A percentile compares a stretch with the other conserved stretches of the same genome.
Evolutionary conservation across 257 asterid genomes (phyloP).

Genomic region (Plantago elongata): DNA sequence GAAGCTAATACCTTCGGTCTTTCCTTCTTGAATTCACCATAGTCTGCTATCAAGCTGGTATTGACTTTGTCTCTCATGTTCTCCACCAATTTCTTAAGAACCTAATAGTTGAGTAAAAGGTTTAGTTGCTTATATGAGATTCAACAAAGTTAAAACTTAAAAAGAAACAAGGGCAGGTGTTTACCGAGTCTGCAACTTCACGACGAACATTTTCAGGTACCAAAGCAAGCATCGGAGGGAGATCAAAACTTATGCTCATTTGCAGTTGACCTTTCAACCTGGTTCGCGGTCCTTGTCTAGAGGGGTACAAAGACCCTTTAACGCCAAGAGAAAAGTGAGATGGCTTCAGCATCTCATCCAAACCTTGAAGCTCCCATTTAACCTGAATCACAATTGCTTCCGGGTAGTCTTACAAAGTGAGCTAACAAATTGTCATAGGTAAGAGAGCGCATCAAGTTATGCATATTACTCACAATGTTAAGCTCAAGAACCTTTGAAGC

Average conservation of each 20-base stretch:
- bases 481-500: conserved; percentile 78
- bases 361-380: conserved; percentile 90
- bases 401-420: not conserved
- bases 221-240: conserved; percentile 70
- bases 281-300: conserved; percentile 54
- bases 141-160: not conserved
- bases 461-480: conserved; percentile 58
- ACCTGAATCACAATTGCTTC: conserved; percentile 38
- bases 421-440: not conserved
- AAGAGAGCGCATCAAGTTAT: not conserved
- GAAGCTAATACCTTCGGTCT: conserved; percentile 42
- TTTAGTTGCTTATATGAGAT: not conserved
- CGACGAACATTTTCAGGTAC: conserved; percentile 75
- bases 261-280: conserved; percentile 70
- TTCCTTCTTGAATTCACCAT: conserved; percentile 67
- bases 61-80: conserved; percentile 85
- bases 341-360: conserved; percentile 77
- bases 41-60: conserved; percentile 77
- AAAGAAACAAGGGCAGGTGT: conserved; percentile 10
- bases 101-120: conserved; percentile 32
- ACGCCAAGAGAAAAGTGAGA: conserved; percentile 71
- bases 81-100: conserved; percentile 63
- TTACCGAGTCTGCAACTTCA: conserved; percentile 88
- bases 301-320: conserved; percentile 74
- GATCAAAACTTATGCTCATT: conserved; percentile 75